Conservation (phyloP, 2,329 filamentous ascomycete genomes). For the Fusarium agapanthi region DNA sequence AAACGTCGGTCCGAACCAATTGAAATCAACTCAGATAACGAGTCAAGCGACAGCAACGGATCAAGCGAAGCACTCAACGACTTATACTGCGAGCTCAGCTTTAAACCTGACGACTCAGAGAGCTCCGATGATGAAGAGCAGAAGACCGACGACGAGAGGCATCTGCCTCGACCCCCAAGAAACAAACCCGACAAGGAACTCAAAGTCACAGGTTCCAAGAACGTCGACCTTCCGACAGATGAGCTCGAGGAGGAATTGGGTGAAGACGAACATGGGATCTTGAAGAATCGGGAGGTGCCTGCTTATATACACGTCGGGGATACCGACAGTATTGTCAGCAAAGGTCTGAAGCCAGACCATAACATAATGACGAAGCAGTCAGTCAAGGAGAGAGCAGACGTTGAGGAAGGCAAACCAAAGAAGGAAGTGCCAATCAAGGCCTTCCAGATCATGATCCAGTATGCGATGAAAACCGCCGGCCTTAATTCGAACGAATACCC, state of each 20-base stretch:
- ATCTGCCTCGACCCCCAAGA: not conserved
- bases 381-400: not conserved
- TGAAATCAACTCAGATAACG: not conserved
- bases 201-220: too few species aligned
- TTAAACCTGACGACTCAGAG: too few species aligned
- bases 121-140: not conserved
- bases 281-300: not conserved
- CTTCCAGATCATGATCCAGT: not conserved
- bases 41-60: not conserved
- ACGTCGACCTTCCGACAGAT: fast-evolving
- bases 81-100: too few species aligned
- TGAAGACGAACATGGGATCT: not conserved
- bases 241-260: not conserved
- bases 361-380: not conserved
- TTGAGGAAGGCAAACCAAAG: not conserved
- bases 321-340: fast-evolving
- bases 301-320: not conserved
- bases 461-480: fast-evolving
- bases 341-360: not conserved
- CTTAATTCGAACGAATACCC: not conserved
- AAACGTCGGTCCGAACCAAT: fast-evolving
- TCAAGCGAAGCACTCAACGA: too few species aligned
- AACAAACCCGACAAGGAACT: not conserved
- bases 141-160: not conserved
- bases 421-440: not conserved